phyloP scores from a whole-genome alignment of 805 yeast species.

The Cyberlindnera japonica region DNA sequence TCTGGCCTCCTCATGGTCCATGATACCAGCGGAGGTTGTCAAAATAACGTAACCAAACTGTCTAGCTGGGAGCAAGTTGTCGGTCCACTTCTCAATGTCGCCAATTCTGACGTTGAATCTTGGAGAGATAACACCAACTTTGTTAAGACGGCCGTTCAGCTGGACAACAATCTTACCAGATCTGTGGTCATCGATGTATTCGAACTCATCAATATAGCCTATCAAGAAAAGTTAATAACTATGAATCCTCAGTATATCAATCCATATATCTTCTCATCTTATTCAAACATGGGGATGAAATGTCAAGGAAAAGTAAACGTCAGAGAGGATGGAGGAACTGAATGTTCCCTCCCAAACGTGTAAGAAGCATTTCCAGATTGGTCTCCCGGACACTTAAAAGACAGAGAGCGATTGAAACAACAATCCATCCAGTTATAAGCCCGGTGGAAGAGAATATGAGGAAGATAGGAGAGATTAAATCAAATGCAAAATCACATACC shows the following conservation, averaged over 20 bases:
- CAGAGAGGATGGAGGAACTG: conserved; percentile 12
- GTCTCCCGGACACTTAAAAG: conserved; percentile 97
- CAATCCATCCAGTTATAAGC: conserved; percentile 98
- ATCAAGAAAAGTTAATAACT: conserved; percentile 8
- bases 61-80: conserved; percentile 97
- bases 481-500: conserved; percentile 58
- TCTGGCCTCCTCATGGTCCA: conserved; percentile 99
- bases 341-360: conserved; percentile 28
- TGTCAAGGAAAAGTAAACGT: conserved; percentile 37
- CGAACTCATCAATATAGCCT: conserved; percentile 91
- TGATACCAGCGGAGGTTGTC: conserved; percentile 98
- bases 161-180: conserved; percentile 96
- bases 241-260: neutral
- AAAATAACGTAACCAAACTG: conserved; percentile 97
- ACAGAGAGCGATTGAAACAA: conserved; percentile 87
- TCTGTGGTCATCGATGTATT: conserved; percentile 98
- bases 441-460: conserved; percentile 48
- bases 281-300: conserved; percentile 2
- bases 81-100: conserved; percentile 98
- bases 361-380: conserved; percentile 32
- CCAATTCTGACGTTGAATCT: conserved; percentile 94
- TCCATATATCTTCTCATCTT: neutral
- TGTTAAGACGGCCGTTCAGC: conserved; percentile 96
- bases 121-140: conserved; percentile 98
- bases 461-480: neutral